Conservation (phyloP, 2,329 filamentous ascomycete species). For the Talaromyces atroroseus region DNA sequence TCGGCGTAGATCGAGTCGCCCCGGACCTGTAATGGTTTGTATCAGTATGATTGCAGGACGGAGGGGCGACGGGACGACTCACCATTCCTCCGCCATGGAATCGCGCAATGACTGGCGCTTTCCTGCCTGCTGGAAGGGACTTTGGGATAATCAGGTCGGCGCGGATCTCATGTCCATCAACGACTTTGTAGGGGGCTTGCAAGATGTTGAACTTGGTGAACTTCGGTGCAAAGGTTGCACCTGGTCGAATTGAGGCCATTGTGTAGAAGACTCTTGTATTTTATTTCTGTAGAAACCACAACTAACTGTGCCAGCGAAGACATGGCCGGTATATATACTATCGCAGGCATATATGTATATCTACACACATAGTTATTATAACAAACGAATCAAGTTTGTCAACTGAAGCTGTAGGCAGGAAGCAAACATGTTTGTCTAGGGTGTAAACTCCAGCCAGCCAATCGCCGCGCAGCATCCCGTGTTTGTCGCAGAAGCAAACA, state of each 20-base stretch:
- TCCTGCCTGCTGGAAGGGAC: background rate
- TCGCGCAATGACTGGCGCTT: conserved; percentile 11
- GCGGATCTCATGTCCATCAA: conserved; percentile 13
- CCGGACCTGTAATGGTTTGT: background rate
- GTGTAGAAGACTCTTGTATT: background rate
- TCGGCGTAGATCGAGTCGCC: conserved; percentile 16
- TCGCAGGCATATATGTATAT: background rate
- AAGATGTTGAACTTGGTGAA: conserved; percentile 12
- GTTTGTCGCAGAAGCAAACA: background rate
- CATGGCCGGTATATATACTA: background rate
- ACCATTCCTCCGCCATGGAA: conserved; percentile 15
- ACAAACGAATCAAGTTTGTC: too few relatives aligned
- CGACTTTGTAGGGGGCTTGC: conserved; percentile 11
- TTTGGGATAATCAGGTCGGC: conserved; percentile 12
- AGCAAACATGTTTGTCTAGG: background rate
- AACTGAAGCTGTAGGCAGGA: too few relatives aligned
- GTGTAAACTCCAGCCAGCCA: background rate
- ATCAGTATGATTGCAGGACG: background rate
- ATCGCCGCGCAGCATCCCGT: background rate
- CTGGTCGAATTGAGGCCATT: conserved; percentile 5
- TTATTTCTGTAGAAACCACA: background rate
- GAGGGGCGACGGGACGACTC: background rate
- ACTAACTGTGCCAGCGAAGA: background rate
- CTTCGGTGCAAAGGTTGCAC: background rate
- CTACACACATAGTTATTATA: too few relatives aligned